Conservation (phyloP, 2,329 filamentous ascomycete genomes). For the Geosmithia putterillii region DNA sequence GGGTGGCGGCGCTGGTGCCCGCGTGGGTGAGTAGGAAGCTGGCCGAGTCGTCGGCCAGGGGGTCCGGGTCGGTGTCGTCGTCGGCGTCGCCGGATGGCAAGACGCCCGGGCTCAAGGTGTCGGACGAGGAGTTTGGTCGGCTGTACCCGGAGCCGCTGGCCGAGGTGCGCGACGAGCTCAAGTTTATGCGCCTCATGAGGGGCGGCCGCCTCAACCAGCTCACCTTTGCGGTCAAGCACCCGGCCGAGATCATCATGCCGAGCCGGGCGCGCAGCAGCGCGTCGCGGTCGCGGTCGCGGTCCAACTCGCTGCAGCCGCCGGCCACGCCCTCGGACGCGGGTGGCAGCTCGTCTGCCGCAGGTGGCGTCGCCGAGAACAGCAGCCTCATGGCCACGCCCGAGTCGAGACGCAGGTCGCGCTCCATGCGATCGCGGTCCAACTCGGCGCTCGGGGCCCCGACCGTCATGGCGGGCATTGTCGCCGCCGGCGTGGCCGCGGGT, state of each 20-base stretch:
- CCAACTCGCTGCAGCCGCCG: slow-evolving; percentile 49
- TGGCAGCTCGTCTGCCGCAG: slow-evolving; percentile 19
- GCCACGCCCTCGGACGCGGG: slow-evolving; percentile 51
- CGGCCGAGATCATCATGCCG: slow-evolving; percentile 52
- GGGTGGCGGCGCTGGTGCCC: slow-evolving; percentile 41
- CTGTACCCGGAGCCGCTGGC: slow-evolving; percentile 60
- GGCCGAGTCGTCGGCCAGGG: not conserved
- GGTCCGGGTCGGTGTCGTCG: slow-evolving; percentile 4
- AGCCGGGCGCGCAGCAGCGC: slow-evolving; percentile 45
- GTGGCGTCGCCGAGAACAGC: not conserved
- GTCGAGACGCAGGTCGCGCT: slow-evolving; percentile 53
- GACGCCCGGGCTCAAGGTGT: slow-evolving; percentile 45
- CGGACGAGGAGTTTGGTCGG: slow-evolving; percentile 48
- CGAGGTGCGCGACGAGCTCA: slow-evolving; percentile 69
- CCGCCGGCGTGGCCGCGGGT: slow-evolving; percentile 61
- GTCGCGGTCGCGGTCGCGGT: slow-evolving; percentile 41
- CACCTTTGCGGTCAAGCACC: slow-evolving; percentile 66
- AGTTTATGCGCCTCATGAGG: slow-evolving; percentile 68
- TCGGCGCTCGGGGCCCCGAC: slow-evolving; percentile 63
- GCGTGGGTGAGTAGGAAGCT: slow-evolving; percentile 35
- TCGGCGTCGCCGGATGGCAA: slow-evolving; percentile 9
- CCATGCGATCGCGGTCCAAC: slow-evolving; percentile 52
- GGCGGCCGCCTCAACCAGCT: slow-evolving; percentile 73
- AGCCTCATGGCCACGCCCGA: slow-evolving; percentile 35
- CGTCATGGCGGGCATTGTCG: slow-evolving; percentile 76